Conservation (phyloP, 805 yeast species). For the Lipomyces anomalus region DNA sequence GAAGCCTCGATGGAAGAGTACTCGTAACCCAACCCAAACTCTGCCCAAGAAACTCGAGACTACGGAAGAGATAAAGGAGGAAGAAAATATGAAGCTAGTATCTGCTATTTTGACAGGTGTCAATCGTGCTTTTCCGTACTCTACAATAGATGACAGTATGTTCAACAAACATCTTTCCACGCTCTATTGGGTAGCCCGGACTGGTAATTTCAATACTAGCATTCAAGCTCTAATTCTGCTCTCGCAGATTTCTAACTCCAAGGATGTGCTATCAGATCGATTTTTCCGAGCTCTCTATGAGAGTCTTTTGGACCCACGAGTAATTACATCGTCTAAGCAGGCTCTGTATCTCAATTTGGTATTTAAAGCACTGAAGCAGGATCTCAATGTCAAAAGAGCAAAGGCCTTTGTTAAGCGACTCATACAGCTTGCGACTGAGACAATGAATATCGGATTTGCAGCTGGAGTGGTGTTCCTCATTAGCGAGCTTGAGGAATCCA, state of each 20-base stretch:
- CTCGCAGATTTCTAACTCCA: slow-evolving; percentile 66
- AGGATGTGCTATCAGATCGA: slow-evolving; percentile 43
- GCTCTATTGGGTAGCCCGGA: slow-evolving; percentile 82
- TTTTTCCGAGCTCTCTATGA: slow-evolving; percentile 86
- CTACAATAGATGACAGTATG: slow-evolving; percentile 63
- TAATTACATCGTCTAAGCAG: slow-evolving; percentile 83
- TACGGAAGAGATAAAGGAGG: slow-evolving; percentile 42
- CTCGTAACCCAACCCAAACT: slow-evolving; percentile 31
- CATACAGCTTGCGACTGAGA: slow-evolving; percentile 73
- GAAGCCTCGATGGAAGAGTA: slow-evolving; percentile 63
- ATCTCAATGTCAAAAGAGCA: slow-evolving; percentile 55
- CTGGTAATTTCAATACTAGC: slow-evolving; percentile 88
- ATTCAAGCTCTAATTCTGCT: slow-evolving; percentile 86
- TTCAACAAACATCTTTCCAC: slow-evolving; percentile 71
- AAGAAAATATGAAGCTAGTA: slow-evolving; percentile 75
- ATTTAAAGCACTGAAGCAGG: slow-evolving; percentile 75
- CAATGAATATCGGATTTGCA: slow-evolving; percentile 84
- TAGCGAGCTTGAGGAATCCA: slow-evolving; percentile 44
- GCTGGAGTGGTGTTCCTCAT: slow-evolving; percentile 62
- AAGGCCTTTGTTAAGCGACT: slow-evolving; percentile 88
- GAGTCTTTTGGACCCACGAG: slow-evolving; percentile 75
- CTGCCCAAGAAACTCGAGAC: slow-evolving; percentile 13
- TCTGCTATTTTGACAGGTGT: slow-evolving; percentile 91
- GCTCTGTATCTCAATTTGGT: slow-evolving; percentile 83
- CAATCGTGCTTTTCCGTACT: slow-evolving; percentile 92